Conservation (phyloP, 495 filamentous ascomycete species). For the Talaromyces thailandensis region DNA sequence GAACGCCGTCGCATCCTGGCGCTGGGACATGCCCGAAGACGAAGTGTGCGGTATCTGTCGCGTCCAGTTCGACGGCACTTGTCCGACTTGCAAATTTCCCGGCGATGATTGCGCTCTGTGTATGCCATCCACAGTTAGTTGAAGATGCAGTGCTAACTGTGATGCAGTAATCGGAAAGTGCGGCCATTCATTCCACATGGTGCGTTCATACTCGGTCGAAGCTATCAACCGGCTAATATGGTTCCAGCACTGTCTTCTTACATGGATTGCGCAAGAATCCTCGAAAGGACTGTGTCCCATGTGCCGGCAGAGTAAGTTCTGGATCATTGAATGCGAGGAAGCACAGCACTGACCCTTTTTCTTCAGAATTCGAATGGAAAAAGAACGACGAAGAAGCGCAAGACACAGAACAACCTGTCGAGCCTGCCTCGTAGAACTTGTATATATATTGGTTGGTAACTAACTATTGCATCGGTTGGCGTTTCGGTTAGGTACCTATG, state of each 20-base stretch:
- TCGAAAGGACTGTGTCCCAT: conserved; percentile 94
- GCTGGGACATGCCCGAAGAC: conserved; percentile 96
- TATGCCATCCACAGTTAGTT: conserved; percentile 32
- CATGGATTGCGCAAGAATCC: conserved; percentile 91
- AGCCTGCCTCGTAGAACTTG: neutral
- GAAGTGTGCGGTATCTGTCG: conserved; percentile 99
- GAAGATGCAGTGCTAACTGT: neutral
- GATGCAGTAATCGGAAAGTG: conserved; percentile 82
- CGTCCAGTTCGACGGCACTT: conserved; percentile 94
- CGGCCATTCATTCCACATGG: conserved; percentile 96
- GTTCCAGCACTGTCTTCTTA: conserved; percentile 80
- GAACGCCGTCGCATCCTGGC: conserved; percentile 92
- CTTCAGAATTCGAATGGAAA: conserved; percentile 63
- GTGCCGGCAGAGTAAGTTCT: conserved; percentile 81
- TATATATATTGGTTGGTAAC: neutral
- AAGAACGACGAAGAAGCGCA: conserved; percentile 28
- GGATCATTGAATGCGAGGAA: neutral
- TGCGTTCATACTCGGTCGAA: conserved; percentile 22
- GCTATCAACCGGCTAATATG: neutral
- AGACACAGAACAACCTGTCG: neutral
- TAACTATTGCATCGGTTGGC: neutral
- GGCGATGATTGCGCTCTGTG: conserved; percentile 90
- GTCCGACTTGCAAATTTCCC: conserved; percentile 94
- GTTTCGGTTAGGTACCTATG: neutral
- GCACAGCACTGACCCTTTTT: neutral